Evolutionary conservation across 371 early-diverging fungal genomes (phyloP), one percentile per base, ranked within the genome.

Genomic region (Polyrhizophydium stewartii): DNA sequence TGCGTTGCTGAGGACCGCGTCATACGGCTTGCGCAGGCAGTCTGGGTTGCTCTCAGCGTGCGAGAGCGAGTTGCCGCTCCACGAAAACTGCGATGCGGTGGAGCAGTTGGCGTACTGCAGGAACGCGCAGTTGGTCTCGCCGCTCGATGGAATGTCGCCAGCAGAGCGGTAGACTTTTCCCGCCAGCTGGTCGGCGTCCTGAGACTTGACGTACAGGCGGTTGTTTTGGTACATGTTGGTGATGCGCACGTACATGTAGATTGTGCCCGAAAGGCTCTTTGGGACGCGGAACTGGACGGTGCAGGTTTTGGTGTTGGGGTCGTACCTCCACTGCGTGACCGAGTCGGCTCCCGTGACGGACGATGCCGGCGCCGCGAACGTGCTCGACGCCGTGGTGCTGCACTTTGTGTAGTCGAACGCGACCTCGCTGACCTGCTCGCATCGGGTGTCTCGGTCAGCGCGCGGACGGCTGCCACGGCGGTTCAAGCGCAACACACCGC

Each of bases 161-260:
- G 61, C 66, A 1, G 25, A 24, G 28, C 12, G 21, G 22, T n/a
- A 56, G 13, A 35, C 32, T 38, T 56, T 61, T 47, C 59, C 62
- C 1, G 27, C 38, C 21, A 66, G 33, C 43, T 66, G 66, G 12
- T 62, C 55, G n/a, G 58, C 35, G 33, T 38, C 38, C 30, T 50
- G 24, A 19, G 89, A 92, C 68, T 92, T 94, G 37, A 96, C 92
- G 69, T 98, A 98, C 56, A 87, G 87, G 33, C 98, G 86, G 66
- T 98, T 93, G 74, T 97, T 98, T 72, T 99, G 99, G 71, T 95
- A 98, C 72, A 98, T 98, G 72, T 95, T 92, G 53, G 94, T 91
- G 61, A 99, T 76, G 41, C 93, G 85, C 72, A 94, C 93, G 78
- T 96, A 97, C 65, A 98, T 70, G 70, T 86, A 94, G 33, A 98